Conservation (phyloP, 306 rosid genomes). For the Vigna reflexopilosa region DNA sequence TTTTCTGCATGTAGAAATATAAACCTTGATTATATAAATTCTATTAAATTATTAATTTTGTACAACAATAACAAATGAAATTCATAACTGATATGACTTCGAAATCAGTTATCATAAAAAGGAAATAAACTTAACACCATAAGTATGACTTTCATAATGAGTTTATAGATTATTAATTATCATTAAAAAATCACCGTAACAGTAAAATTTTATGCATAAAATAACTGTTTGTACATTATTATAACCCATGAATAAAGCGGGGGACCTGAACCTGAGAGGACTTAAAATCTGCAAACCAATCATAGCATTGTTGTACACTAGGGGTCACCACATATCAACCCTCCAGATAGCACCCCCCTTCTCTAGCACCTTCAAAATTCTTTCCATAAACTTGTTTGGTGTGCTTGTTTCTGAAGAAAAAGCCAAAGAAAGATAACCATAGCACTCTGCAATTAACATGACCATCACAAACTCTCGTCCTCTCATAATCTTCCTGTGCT, state of each 20-base stretch:
- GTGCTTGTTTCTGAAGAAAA: conserved; percentile 14
- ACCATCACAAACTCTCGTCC: conserved; percentile 49
- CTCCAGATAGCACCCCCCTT: conserved; percentile 35
- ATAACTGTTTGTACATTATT: not conserved
- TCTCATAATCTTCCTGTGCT: conserved; percentile 49
- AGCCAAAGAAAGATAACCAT: conserved; percentile 22
- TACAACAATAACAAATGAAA: no score
- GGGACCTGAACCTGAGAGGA: not conserved
- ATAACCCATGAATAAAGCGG: not conserved
- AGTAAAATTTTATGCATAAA: not conserved
- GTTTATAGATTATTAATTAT: not conserved
- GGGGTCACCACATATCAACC: conserved; percentile 40
- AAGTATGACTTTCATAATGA: no score
- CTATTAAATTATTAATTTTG: not conserved
- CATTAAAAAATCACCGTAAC: not conserved
- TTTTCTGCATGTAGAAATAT: conserved; percentile 32
- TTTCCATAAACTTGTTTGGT: not conserved
- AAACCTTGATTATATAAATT: not conserved
- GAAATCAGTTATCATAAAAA: no score
- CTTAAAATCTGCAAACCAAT: conserved; percentile 9
- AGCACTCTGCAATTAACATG: conserved; percentile 36
- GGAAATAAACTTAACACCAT: no score
- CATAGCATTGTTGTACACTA: conserved; percentile 26
- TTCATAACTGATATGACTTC: no score
- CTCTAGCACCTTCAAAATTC: conserved; percentile 6